Evolutionary conservation across 2,329 filamentous ascomycete species (phyloP), one percentile per base, ranked within the genome.

Genomic region (Colletotrichum sp.): DNA sequence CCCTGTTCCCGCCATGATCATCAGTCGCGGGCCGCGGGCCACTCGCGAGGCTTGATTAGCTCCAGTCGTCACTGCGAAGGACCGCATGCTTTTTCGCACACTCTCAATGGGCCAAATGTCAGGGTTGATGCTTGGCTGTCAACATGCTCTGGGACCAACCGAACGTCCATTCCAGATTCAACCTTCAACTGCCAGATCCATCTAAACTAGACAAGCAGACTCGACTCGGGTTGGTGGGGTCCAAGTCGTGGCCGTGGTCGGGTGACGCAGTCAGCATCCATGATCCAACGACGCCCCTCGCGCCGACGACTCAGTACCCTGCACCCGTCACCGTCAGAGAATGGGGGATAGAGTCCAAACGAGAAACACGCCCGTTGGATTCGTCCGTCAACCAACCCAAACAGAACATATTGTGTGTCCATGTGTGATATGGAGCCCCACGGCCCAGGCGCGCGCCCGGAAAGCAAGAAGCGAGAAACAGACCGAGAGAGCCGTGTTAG

Each of bases 1-100:
- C 64, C 73, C 64, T 75, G 57, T 75, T 70, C 63, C 63, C 64
- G 44, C 71, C 73, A 75, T 75, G 73, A 75, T 75, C 70, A 65
- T 73, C 73, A 75, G 73, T 44, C 70, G 64, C 70, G 73, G 73
- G 39, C 70, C 73, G 70, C 70, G 57, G 73, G 70, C 57, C 73
- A 75, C 63, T 73, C 28, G 32, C 34, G 59, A 75, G 73, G 73
- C 70, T 73, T 75, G 64, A n/a, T 60, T 75, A 75, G 70, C 60
- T 8, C 70, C 44, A 59, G 34, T 57, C 59, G 66, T 68, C 73
- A 48, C 52, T 55, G 57, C n/a, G 30, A 22, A 36, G 15, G 19
- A 28, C 61, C 44, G 71, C 55, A 64, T 68, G 48, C 39, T n/a
- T 36, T 48, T n/a, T 28, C 39, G 55, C 30, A n/a, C 69, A 22